Conservation (phyloP, 2,329 filamentous ascomycete genomes). For the Colletotrichum sp. region DNA sequence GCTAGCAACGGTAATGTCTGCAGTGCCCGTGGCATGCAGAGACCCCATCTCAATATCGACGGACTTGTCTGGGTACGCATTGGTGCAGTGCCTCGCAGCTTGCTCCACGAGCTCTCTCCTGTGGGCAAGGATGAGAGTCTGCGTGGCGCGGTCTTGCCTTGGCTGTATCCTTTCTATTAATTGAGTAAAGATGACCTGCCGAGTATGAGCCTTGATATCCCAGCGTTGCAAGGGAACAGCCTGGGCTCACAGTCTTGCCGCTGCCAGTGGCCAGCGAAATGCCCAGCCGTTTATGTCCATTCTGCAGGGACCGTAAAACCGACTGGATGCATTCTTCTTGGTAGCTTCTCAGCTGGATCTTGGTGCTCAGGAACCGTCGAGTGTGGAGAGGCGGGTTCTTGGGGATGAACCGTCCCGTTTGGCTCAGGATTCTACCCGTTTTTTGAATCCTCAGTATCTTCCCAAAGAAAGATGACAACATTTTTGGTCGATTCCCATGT, state of each 20-base stretch:
- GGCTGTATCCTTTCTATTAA: slow-evolving; percentile 79
- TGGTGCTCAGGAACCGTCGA: slow-evolving; percentile 1
- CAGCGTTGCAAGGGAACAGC: slow-evolving; percentile 8
- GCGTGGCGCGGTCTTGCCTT: slow-evolving; percentile 61
- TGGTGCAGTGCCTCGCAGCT: slow-evolving; percentile 82
- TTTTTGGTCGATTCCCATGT: background rate
- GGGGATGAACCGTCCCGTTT: background rate
- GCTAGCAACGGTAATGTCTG: slow-evolving; percentile 94
- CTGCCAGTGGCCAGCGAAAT: slow-evolving; percentile 87
- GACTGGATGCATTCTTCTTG: slow-evolving; percentile 92
- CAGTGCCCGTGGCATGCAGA: slow-evolving; percentile 74
- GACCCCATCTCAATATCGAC: slow-evolving; percentile 94
- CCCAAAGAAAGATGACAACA: background rate
- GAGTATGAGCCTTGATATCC: background rate
- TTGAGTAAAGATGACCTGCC: slow-evolving; percentile 91
- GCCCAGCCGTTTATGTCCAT: slow-evolving; percentile 79
- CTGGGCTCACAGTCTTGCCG: slow-evolving; percentile 74
- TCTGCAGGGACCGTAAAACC: slow-evolving; percentile 69
- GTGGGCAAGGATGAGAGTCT: slow-evolving; percentile 91
- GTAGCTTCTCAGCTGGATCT: slow-evolving; percentile 74
- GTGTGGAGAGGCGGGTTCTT: background rate
- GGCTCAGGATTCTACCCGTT: background rate
- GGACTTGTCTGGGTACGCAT: slow-evolving; percentile 77
- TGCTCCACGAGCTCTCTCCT: slow-evolving; percentile 94
- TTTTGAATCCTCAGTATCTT: background rate